A percentile compares a stretch with the other conserved stretches of the same genome.
Evolutionary conservation across 2,329 filamentous ascomycete species (phyloP).

Genomic region (Neofusicoccum sp.): DNA sequence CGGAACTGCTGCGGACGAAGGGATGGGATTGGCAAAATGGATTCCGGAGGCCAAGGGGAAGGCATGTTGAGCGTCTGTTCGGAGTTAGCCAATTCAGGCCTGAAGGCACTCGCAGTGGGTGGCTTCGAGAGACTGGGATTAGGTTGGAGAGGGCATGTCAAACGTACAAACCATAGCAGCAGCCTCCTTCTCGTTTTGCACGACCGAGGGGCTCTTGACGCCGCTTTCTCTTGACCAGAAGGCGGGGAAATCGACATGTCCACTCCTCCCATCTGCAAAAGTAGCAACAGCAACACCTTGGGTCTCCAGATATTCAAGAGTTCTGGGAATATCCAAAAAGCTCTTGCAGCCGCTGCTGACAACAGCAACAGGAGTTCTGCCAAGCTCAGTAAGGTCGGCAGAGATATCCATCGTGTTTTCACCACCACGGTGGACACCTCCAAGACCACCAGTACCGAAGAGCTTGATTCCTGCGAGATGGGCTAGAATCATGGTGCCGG

Average conservation of each 20-base stretch:
- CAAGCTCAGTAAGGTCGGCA: slow-evolving; percentile 91
- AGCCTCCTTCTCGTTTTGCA: slow-evolving; percentile 77
- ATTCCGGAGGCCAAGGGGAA: slow-evolving; percentile 77
- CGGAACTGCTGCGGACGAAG: slow-evolving; percentile 68
- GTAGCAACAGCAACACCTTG: slow-evolving; percentile 82
- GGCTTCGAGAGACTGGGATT: background rate
- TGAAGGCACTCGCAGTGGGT: background rate
- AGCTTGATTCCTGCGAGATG: slow-evolving; percentile 84
- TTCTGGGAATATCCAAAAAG: slow-evolving; percentile 88
- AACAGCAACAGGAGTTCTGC: slow-evolving; percentile 84
- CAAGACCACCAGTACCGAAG: slow-evolving; percentile 92
- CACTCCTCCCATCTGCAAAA: slow-evolving; percentile 78
- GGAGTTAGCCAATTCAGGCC: background rate
- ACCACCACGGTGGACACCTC: slow-evolving; percentile 89
- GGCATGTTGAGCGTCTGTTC: slow-evolving; percentile 68
- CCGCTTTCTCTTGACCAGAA: slow-evolving; percentile 93
- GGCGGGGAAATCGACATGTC: slow-evolving; percentile 80
- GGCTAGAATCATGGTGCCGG: slow-evolving; percentile 89
- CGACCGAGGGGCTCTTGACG: slow-evolving; percentile 72
- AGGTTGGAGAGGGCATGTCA: too few relatives aligned
- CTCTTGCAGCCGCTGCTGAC: slow-evolving; percentile 92
- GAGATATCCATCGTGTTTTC: slow-evolving; percentile 90
- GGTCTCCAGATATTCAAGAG: slow-evolving; percentile 77
- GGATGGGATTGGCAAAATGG: slow-evolving; percentile 87
- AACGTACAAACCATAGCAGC: slow-evolving; percentile 78